These are phyloP conservation scores for Micractinium sp. DNA, from an alignment of 139 green algal species.

Conservation along the genomic window DNA sequence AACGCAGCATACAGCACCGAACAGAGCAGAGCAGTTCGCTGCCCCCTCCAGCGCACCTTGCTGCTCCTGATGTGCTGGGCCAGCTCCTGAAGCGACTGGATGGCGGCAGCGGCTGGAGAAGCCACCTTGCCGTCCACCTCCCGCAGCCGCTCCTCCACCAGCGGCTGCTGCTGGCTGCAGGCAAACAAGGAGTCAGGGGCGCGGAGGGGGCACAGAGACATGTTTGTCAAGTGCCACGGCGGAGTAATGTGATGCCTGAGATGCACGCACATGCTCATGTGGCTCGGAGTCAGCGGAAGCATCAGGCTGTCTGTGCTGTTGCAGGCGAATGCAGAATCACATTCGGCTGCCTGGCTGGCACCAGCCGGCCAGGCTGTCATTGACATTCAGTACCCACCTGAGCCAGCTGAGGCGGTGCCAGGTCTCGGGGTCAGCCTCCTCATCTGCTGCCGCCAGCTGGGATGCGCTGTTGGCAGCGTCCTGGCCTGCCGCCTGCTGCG, in stretches of 20 bases:
- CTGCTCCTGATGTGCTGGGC: background rate
- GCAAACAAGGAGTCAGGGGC: too few species aligned
- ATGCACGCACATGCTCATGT: too few species aligned
- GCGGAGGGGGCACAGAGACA: too few species aligned
- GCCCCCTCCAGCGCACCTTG: background rate
- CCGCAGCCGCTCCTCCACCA: slow-evolving; percentile 14
- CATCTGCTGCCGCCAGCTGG: background rate
- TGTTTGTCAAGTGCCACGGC: too few species aligned
- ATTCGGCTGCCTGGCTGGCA: background rate
- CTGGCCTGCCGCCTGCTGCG: background rate
- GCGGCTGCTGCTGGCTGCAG: slow-evolving; percentile 21
- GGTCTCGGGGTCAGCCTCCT: background rate
- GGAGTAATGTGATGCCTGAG: too few species aligned
- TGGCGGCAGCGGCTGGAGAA: background rate
- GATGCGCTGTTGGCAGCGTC: background rate
- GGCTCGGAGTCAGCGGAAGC: too few species aligned
- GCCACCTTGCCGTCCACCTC: slow-evolving; percentile 10
- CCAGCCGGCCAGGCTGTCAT: background rate
- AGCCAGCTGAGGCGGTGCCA: slow-evolving; percentile 9
- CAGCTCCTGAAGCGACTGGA: background rate
- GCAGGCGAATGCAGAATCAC: too few species aligned
- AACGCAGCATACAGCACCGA: too few species aligned
- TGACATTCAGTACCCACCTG: background rate
- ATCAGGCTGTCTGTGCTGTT: too few species aligned
- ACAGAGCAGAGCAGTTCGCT: too few species aligned